Evolutionary conservation across 768 basidiomycete genomes (phyloP).

Genomic region (Multifurca ochricompacta): DNA sequence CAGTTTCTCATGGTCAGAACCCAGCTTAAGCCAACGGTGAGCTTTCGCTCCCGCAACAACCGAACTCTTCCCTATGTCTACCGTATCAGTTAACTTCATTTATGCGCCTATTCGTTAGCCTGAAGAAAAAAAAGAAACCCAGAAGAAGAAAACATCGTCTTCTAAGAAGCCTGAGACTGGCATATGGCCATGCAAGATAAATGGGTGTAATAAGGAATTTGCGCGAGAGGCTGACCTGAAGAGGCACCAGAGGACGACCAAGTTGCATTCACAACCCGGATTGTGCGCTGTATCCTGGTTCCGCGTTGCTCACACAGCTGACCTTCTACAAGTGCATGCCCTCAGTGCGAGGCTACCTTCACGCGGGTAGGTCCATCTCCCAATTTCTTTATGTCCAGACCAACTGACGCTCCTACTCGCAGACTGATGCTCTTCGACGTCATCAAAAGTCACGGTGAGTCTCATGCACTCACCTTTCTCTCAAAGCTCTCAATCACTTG

Average conservation of each 20-base stretch:
- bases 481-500: slow-evolving; percentile 4
- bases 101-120: slow-evolving; percentile 24
- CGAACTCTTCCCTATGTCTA: slow-evolving; percentile 10
- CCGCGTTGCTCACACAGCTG: slow-evolving; percentile 9
- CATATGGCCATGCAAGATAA: slow-evolving; percentile 74
- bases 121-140: slow-evolving; percentile 37
- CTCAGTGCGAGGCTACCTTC: slow-evolving; percentile 74
- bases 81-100: slow-evolving; percentile 15
- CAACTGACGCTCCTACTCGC: slow-evolving; percentile 4
- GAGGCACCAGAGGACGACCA: slow-evolving; percentile 74
- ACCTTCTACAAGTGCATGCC: slow-evolving; percentile 47
- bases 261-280: slow-evolving; percentile 63
- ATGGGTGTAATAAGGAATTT: slow-evolving; percentile 76
- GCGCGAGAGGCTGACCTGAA: slow-evolving; percentile 78
- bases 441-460: slow-evolving; percentile 72
- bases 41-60: slow-evolving; percentile 29
- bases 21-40: slow-evolving; percentile 28
- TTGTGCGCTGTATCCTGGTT: slow-evolving; percentile 43
- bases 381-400: too few species aligned
- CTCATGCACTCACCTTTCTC: slow-evolving; percentile 5
- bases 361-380: slow-evolving; percentile 50
- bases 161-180: slow-evolving; percentile 43
- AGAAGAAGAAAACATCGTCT: slow-evolving; percentile 33
- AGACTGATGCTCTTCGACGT: slow-evolving; percentile 77
- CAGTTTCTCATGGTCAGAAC: slow-evolving; percentile 23